Evolutionary conservation across 2,329 filamentous ascomycete species (phyloP), one percentile per base, ranked within the genome.

Genomic region (Aspergillus vadensis): DNA sequence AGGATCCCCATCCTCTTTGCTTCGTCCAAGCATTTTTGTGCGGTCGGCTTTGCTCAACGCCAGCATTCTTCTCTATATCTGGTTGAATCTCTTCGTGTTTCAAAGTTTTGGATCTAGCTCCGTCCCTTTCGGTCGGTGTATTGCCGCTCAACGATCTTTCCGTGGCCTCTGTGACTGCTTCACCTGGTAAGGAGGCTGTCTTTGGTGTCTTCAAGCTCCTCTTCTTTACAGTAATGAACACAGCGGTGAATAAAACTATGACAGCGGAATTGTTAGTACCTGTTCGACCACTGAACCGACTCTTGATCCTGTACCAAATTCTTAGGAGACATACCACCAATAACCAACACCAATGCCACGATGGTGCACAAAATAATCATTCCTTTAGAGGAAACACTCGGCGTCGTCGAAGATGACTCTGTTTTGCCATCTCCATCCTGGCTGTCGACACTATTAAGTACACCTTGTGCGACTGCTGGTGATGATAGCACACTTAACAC

Each of bases 291-390:
- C 15, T 14, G 4, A 9, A 9, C 1, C n/a, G 6, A 3, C n/a
- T 7, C 32, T 10, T 30, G 12, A 27, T 1, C 6, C 23, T 25
- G 17, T 19, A 10, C 19, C 7, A n/a, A n/a, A 17, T 15, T 8
- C 14, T 12, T 21, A 15, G 23, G 30, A 36, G 48, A 62, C 65
- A 48, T 19, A 68, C 66, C 54, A 63, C 66, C 66, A 17, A 68
- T 58, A 12, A 67, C 25, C 21, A 65, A 62, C 5, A 68, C 66
- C 5, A 68, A 43, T 2, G 65, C 66, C 10, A 62, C 66, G 14
- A 68, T 62, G 1, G 63, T 64, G 32, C 65, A 66, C 6, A 68
- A 47, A 3, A 59, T 58, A 17, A 68, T 68, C 61, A 68, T 67
- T 15, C 66, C 66, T 32, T 52, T 63, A 4, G 55, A 60, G 6